These are phyloP conservation scores for Gryganskiella cystojenkinii DNA, from an alignment of 192 early-diverging fungal species.

Conservation along the genomic window DNA sequence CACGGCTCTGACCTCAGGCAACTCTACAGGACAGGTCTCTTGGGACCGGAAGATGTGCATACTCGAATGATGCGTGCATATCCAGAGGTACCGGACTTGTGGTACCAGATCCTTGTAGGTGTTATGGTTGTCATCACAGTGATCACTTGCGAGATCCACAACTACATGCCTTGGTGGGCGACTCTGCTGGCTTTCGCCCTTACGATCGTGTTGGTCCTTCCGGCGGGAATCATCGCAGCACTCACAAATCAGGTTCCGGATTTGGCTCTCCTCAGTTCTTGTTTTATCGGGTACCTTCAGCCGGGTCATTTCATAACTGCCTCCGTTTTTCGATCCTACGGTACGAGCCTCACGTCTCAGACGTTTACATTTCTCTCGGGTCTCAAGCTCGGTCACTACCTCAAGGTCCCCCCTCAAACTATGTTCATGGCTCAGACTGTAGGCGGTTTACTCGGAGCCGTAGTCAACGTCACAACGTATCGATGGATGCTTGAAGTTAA, in stretches of 20 bases:
- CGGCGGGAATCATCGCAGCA: constrained; percentile 83
- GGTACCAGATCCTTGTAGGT: constrained; percentile 60
- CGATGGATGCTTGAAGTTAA: constrained; percentile 53
- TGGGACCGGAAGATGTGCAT: constrained; percentile 66
- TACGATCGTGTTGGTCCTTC: constrained; percentile 72
- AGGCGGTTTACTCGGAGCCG: constrained; percentile 61
- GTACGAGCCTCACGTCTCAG: constrained; percentile 78
- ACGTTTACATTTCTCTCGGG: constrained; percentile 72
- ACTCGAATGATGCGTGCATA: constrained; percentile 72
- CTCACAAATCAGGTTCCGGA: constrained; percentile 79
- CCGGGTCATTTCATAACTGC: constrained; percentile 84
- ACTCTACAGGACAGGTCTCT: constrained; percentile 52
- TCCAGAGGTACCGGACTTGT: constrained; percentile 71
- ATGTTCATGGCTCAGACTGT: constrained; percentile 69
- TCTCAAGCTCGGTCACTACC: constrained; percentile 80
- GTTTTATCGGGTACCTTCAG: constrained; percentile 80
- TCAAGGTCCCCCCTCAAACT: constrained; percentile 69
- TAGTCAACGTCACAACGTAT: constrained; percentile 59
- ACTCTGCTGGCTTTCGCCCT: constrained; percentile 67
- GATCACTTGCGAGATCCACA: constrained; percentile 55
- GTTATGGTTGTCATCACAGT: constrained; percentile 54
- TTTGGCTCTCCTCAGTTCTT: constrained; percentile 85
- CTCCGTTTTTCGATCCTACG: constrained; percentile 86
- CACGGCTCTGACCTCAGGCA: constrained; percentile 72
- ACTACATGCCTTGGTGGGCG: constrained; percentile 81